phyloP scores from a whole-genome alignment of 306 rosid genomes.

The Sophora flavescens region DNA sequence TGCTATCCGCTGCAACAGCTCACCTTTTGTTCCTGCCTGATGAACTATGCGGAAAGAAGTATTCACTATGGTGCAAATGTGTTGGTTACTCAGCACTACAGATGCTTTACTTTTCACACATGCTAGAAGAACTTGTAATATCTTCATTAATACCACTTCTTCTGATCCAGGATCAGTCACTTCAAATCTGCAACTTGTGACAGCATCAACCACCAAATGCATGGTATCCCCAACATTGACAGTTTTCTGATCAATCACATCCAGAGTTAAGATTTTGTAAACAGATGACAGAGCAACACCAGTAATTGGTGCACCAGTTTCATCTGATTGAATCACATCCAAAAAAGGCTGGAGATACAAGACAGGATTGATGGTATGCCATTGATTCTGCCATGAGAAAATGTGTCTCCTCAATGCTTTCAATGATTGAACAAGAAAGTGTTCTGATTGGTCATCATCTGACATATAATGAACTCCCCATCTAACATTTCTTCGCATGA shows the following conservation, averaged over 20 bases:
- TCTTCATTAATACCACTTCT: conserved; percentile 89
- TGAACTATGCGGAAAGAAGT: conserved; percentile 92
- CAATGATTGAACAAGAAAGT: conserved; percentile 78
- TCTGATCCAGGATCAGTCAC: conserved; percentile 95
- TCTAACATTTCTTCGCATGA: conserved; percentile 93
- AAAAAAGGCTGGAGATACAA: conserved; percentile 85
- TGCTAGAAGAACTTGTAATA: conserved; percentile 88
- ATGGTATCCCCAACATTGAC: conserved; percentile 75
- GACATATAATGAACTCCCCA: conserved; percentile 88
- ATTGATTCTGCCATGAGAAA: conserved; percentile 76
- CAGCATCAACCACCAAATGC: conserved; percentile 88
- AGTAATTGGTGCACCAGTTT: conserved; percentile 92
- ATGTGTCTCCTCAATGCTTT: conserved; percentile 75
- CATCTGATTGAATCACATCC: conserved; percentile 87
- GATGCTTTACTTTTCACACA: conserved; percentile 93
- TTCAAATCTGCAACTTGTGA: conserved; percentile 92
- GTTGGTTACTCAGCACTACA: conserved; percentile 77
- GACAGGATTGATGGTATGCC: conserved; percentile 80
- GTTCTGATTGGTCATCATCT: conserved; percentile 86
- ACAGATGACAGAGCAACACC: conserved; percentile 90
- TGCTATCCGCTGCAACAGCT: conserved; percentile 90
- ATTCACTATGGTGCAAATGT: conserved; percentile 88
- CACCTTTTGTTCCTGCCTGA: conserved; percentile 89
- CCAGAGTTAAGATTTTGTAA: conserved; percentile 83
- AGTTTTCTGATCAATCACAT: conserved; percentile 78